Percentiles rank a stretch among this genome's conserved stretches.
Conservation (phyloP, 768 basidiomycete species). For the Leccinum aurantiacum region DNA sequence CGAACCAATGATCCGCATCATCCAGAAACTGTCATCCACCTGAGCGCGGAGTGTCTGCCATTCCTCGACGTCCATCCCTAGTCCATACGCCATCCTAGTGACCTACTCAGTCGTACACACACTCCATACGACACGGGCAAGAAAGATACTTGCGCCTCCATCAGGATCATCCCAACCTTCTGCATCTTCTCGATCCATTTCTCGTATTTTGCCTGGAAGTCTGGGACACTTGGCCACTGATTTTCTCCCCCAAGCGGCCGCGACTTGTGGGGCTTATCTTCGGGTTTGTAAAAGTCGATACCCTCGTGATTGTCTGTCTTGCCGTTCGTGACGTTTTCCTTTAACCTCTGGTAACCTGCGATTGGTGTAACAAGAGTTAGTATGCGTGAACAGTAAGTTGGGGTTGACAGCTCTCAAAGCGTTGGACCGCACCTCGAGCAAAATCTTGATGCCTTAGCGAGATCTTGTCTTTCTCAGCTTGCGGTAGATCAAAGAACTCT, state of each 20-base stretch:
- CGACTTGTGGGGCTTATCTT: constrained; percentile 65
- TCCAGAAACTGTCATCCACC: constrained; percentile 89
- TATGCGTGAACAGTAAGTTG: neutral
- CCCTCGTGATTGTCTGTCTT: constrained; percentile 85
- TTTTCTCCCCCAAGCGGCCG: constrained; percentile 82
- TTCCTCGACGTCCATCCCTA: constrained; percentile 71
- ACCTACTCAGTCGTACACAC: neutral
- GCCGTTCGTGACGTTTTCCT: constrained; percentile 85
- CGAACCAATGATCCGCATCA: constrained; percentile 78
- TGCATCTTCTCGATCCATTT: constrained; percentile 87
- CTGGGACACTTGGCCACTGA: constrained; percentile 69
- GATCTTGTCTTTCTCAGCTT: constrained; percentile 79
- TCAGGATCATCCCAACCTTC: constrained; percentile 71
- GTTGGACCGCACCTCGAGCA: constrained; percentile 60
- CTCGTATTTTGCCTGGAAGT: constrained; percentile 65
- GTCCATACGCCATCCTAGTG: constrained; percentile 74
- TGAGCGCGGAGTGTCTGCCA: constrained; percentile 65
- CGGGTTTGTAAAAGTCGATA: constrained; percentile 78
- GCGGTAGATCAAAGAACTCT: constrained; percentile 70
- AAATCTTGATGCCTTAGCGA: constrained; percentile 65
- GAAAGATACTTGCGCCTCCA: constrained; percentile 68
- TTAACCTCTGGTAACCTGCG: constrained; percentile 75
- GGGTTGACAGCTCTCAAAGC: neutral
- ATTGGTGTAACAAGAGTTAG: neutral
- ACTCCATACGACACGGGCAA: neutral